A percentile compares a stretch with the other conserved stretches of the same genome.
phyloP scores from a whole-genome alignment of 1,284 basidiomycete species.

The Grifola frondosa region DNA sequence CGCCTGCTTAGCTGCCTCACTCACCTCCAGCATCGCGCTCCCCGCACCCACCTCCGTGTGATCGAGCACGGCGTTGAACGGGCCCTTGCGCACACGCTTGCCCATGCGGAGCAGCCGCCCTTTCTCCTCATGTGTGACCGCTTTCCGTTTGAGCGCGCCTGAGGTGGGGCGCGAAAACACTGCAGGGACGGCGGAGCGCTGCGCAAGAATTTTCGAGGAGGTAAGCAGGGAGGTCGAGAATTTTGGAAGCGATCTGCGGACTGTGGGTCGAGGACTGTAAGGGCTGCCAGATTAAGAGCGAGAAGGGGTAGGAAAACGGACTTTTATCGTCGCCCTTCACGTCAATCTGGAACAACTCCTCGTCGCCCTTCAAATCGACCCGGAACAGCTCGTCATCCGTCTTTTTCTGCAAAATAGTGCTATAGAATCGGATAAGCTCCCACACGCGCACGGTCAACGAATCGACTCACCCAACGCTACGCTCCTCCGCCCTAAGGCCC shows the following conservation, averaged over 20 bases:
- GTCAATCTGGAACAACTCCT: constrained; percentile 80
- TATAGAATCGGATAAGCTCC: constrained; percentile 24
- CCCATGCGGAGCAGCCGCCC: constrained; percentile 72
- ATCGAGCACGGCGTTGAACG: constrained; percentile 69
- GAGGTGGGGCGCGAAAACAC: constrained; percentile 52
- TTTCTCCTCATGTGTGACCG: constrained; percentile 64
- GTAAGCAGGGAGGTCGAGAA: constrained; percentile 61
- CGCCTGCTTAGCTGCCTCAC: constrained; percentile 67
- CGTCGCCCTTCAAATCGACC: constrained; percentile 78
- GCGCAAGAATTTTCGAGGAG: constrained; percentile 78
- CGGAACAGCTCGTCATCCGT: constrained; percentile 75
- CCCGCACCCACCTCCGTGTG: constrained; percentile 62
- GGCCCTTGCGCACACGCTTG: constrained; percentile 66
- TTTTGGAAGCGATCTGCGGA: constrained; percentile 54
- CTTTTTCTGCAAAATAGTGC: constrained; percentile 60
- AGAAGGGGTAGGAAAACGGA: constrained; percentile 33
- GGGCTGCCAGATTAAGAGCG: constrained; percentile 48
- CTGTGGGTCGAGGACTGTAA: constrained; percentile 41
- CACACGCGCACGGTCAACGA: too few species aligned
- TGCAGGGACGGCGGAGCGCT: constrained; percentile 85
- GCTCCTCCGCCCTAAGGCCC: constrained; percentile 72
- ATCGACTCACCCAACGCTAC: constrained; percentile 65
- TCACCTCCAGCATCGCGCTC: constrained; percentile 59
- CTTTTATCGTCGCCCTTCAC: constrained; percentile 76
- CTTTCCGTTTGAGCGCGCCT: constrained; percentile 37